phyloP scores from a whole-genome alignment of 129 eudicot species.

The Artemisia annua region DNA sequence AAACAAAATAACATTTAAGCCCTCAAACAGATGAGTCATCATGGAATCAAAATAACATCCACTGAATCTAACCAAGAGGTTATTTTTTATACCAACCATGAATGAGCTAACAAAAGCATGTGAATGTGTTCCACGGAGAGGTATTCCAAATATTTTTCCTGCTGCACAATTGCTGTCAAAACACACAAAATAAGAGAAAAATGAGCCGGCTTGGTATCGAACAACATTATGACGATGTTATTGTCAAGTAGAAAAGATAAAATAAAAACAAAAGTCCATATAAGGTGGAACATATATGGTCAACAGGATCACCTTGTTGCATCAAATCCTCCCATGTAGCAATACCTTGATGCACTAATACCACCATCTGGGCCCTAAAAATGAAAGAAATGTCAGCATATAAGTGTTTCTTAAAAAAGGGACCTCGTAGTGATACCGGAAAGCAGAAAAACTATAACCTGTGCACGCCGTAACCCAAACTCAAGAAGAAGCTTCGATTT shows the following conservation, averaged over 20 bases:
- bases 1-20: background rate
- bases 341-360: slow-evolving; percentile 86
- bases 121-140: slow-evolving; percentile 97
- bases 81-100: slow-evolving; percentile 47
- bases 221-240: background rate
- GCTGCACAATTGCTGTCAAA: slow-evolving; percentile 92
- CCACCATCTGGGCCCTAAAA: slow-evolving; percentile 95
- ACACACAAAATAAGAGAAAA: slow-evolving; percentile 12
- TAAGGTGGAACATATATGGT: slow-evolving; percentile 13
- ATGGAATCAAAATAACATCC: background rate
- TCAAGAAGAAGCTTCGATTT: slow-evolving; percentile 85
- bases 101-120: slow-evolving; percentile 97
- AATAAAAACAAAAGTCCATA: background rate
- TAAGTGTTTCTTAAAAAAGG: background rate
- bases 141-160: slow-evolving; percentile 96
- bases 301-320: slow-evolving; percentile 77
- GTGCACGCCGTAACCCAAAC: slow-evolving; percentile 94
- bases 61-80: slow-evolving; percentile 13
- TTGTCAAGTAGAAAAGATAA: background rate
- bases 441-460: slow-evolving; percentile 43
- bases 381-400: background rate
- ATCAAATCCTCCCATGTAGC: slow-evolving; percentile 98
- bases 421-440: background rate
- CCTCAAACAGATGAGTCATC: background rate
- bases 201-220: slow-evolving; percentile 14